phyloP scores from a whole-genome alignment of 495 filamentous ascomycete species.

The Neurospora sp. region DNA sequence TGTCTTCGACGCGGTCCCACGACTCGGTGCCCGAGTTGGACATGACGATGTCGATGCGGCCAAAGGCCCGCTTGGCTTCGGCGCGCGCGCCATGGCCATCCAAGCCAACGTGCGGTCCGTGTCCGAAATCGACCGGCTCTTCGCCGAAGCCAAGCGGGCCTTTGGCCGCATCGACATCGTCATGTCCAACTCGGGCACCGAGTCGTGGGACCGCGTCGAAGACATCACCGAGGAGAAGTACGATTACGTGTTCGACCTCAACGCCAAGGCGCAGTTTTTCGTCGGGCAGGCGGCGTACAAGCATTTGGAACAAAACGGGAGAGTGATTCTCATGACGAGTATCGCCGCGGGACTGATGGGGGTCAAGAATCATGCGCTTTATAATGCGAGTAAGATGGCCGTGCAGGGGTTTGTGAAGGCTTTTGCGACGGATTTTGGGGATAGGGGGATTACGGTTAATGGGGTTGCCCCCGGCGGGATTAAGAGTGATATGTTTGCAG shows the following conservation, averaged over 20 bases:
- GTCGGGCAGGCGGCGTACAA: constrained; percentile 69
- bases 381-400: constrained; percentile 67
- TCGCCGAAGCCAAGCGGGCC: constrained; percentile 48
- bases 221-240: constrained; percentile 67
- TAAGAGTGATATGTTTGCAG: constrained; percentile 69
- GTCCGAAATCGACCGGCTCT: constrained; percentile 52
- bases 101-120: constrained; percentile 65
- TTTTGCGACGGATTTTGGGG: constrained; percentile 64
- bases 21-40: no score
- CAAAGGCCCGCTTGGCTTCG: no score
- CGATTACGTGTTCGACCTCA: constrained; percentile 67
- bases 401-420: constrained; percentile 69
- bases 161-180: constrained; percentile 71
- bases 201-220: constrained; percentile 50
- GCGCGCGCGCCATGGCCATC: constrained; percentile 55
- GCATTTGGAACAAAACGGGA: constrained; percentile 54
- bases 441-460: constrained; percentile 65
- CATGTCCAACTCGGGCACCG: constrained; percentile 58
- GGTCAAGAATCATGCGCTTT: constrained; percentile 63
- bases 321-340: constrained; percentile 53
- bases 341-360: constrained; percentile 45
- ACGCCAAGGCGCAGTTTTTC: constrained; percentile 73
- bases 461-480: constrained; percentile 66
- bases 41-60: no score
- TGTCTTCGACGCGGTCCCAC: no score